Percentiles rank a stretch among this genome's conserved stretches.
Conservation (phyloP, 2,329 filamentous ascomycete species). For the Arthrobotrys musiformis region DNA sequence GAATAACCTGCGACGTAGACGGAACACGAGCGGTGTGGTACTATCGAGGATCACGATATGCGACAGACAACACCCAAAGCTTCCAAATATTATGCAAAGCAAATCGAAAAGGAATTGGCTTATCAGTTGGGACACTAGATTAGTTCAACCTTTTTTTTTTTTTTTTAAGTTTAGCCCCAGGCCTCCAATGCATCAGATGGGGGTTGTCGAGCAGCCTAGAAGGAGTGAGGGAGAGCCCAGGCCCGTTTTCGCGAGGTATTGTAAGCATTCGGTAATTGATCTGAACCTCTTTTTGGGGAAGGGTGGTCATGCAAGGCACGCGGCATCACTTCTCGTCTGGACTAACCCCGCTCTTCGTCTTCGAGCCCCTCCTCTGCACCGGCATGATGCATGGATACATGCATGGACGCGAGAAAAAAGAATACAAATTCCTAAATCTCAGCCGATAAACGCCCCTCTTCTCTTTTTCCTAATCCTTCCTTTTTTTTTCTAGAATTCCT, state of each 20-base stretch:
- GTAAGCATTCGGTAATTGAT: not conserved
- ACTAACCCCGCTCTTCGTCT: not conserved
- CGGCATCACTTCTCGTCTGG: not conserved
- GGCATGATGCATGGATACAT: not conserved
- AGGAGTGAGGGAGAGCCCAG: too few relatives aligned
- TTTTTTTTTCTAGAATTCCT: too few relatives aligned
- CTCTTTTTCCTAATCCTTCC: too few relatives aligned
- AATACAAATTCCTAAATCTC: not conserved
- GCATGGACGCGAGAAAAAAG: not conserved
- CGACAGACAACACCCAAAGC: not conserved
- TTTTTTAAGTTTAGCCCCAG: too few relatives aligned
- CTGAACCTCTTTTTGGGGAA: not conserved
- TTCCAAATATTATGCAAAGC: not conserved
- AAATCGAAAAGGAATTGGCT: too few relatives aligned
- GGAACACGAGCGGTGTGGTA: not conserved
- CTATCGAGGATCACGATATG: not conserved
- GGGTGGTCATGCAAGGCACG: not conserved
- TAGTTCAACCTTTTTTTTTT: too few relatives aligned
- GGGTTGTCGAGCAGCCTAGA: not conserved
- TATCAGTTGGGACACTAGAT: too few relatives aligned
- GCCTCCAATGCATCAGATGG: not conserved
- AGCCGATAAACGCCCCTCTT: too few relatives aligned
- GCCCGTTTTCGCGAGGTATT: not conserved
- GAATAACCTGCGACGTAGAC: conserved; percentile 2
- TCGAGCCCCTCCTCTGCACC: not conserved